phyloP scores from a whole-genome alignment of 163 green algal species.

The Volvox carteri region DNA sequence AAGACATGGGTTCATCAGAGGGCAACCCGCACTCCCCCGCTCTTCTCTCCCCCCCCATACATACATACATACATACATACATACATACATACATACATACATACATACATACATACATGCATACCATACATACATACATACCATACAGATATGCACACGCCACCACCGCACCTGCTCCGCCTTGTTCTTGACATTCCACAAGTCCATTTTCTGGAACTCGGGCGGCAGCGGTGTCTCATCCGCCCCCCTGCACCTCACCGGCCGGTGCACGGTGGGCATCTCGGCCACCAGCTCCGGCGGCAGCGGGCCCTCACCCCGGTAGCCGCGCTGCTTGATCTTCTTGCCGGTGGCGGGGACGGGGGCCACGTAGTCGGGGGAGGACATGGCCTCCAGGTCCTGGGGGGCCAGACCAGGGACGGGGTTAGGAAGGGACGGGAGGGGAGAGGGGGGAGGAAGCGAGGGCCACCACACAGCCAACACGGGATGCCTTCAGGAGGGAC shows the following conservation, averaged over 20 bases:
- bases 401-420: background rate
- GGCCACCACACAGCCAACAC: too few relatives aligned
- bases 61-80: too few relatives aligned
- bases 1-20: too few relatives aligned
- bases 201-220: background rate
- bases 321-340: constrained; percentile 18
- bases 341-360: background rate
- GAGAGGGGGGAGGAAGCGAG: background rate
- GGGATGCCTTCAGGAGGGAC: too few relatives aligned
- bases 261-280: background rate
- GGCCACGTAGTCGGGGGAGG: constrained; percentile 14
- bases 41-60: too few relatives aligned
- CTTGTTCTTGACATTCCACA: constrained; percentile 25
- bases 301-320: constrained; percentile 28
- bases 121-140: too few relatives aligned
- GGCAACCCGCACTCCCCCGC: too few relatives aligned
- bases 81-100: too few relatives aligned
- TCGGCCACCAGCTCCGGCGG: background rate
- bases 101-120: too few relatives aligned
- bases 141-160: background rate
- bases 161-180: constrained; percentile 19
- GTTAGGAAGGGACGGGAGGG: background rate
- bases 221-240: constrained; percentile 33
- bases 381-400: constrained; percentile 43
- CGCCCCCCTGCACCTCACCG: background rate